Evolutionary conservation across 2,329 filamentous ascomycete genomes (phyloP).

Genomic region (Epichloe uncinata): DNA sequence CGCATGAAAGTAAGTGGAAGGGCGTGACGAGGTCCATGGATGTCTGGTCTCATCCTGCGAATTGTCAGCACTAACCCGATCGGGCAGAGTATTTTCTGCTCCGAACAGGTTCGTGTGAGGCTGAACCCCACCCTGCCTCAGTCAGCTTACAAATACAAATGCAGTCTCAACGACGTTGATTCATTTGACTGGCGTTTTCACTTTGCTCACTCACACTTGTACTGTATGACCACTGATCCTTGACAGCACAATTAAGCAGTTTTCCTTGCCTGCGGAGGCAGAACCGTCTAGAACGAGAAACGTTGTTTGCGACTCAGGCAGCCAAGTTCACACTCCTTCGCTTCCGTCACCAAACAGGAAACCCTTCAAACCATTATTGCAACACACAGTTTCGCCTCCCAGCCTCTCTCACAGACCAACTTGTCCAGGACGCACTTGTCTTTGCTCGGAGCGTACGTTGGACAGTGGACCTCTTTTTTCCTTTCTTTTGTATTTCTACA

Average conservation of each 20-base stretch:
- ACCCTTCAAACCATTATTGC: not conserved
- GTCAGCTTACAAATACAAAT: constrained; percentile 4
- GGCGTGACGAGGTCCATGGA: not conserved
- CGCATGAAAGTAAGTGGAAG: not conserved
- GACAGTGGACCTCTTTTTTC: too few relatives aligned
- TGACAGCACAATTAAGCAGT: not conserved
- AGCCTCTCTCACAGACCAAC: too few relatives aligned
- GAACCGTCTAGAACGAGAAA: constrained; percentile 12
- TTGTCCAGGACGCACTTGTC: too few relatives aligned
- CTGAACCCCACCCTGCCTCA: not conserved
- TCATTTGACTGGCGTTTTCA: not conserved
- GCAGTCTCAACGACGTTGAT: not conserved
- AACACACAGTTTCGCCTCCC: too few relatives aligned
- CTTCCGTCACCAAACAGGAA: not conserved
- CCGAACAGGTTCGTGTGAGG: too few relatives aligned
- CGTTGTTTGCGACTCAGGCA: constrained; percentile 22
- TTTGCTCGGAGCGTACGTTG: too few relatives aligned
- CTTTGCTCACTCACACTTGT: not conserved
- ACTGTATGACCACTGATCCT: not conserved
- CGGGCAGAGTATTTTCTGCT: too few relatives aligned
- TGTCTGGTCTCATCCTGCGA: too few relatives aligned
- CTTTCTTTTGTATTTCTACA: too few relatives aligned
- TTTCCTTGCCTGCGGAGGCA: not conserved
- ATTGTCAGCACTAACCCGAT: not conserved
- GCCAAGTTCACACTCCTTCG: constrained; percentile 12